Percentiles rank a stretch among this genome's conserved stretches.
phyloP scores from a whole-genome alignment of 768 basidiomycete genomes.

The Termitomyces sp. region DNA sequence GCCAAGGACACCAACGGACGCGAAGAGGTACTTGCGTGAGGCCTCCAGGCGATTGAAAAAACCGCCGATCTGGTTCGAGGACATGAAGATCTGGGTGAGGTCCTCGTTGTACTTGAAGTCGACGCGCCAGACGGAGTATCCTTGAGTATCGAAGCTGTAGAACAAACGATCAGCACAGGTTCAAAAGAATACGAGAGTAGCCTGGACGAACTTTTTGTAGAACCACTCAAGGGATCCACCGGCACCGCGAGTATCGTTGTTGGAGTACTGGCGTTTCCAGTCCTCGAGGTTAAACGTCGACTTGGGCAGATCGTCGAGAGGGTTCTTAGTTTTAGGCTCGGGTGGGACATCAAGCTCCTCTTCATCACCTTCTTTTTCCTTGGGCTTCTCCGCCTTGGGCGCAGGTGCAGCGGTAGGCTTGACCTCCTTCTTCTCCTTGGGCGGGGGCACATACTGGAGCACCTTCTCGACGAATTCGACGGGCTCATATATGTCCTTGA shows the following conservation, averaged over 20 bases:
- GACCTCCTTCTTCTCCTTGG: constrained; percentile 73
- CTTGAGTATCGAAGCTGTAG: constrained; percentile 78
- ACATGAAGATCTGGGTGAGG: constrained; percentile 92
- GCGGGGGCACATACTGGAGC: constrained; percentile 65
- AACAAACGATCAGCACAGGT: background rate
- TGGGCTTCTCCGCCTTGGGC: constrained; percentile 66
- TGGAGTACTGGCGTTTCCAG: constrained; percentile 98
- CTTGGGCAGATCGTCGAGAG: constrained; percentile 88
- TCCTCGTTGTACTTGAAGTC: constrained; percentile 98
- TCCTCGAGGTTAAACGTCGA: constrained; percentile 88
- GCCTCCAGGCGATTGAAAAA: constrained; percentile 99
- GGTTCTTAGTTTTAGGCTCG: constrained; percentile 93
- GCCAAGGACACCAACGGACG: constrained; percentile 89
- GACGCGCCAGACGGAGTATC: constrained; percentile 88
- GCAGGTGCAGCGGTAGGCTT: constrained; percentile 40
- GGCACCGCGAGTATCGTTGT: constrained; percentile 90
- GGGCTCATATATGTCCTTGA: constrained; percentile 65
- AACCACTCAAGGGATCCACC: constrained; percentile 91
- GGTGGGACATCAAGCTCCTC: constrained; percentile 66
- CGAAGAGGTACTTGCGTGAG: constrained; percentile 95
- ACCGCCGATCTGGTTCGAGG: constrained; percentile 90
- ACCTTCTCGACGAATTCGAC: constrained; percentile 67
- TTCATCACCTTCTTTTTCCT: constrained; percentile 89
- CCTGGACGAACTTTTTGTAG: constrained; percentile 75
- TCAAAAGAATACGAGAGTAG: background rate